A percentile compares a stretch with the other conserved stretches of the same genome.
These are phyloP conservation scores for Aspergillus olivimuriae DNA, from an alignment of 495 filamentous ascomycete genomes.

Conservation along the genomic window DNA sequence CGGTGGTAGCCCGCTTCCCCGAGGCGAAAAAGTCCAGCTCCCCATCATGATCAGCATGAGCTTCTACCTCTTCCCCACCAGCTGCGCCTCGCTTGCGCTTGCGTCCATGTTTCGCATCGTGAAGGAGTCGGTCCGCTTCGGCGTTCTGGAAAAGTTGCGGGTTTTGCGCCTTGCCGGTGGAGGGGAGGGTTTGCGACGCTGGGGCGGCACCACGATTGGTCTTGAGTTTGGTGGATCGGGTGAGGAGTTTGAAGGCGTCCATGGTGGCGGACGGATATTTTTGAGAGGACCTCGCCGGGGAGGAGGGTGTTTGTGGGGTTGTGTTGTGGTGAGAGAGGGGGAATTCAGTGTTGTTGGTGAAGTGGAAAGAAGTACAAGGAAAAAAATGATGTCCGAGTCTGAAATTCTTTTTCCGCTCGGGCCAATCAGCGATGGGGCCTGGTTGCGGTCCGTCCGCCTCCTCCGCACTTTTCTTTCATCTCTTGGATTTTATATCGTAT, in stretches of 20 bases:
- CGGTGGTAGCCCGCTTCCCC: slow-evolving; percentile 17
- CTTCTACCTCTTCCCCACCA: slow-evolving; percentile 11
- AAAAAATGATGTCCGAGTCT: slow-evolving; percentile 17
- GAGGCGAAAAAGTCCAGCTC: slow-evolving; percentile 37
- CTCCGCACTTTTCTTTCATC: no score
- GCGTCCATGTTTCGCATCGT: slow-evolving; percentile 28
- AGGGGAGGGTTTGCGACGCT: slow-evolving; percentile 31
- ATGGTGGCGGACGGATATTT: slow-evolving; percentile 20
- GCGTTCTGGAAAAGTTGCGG: slow-evolving; percentile 48
- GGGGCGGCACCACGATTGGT: slow-evolving; percentile 18
- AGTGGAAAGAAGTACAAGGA: slow-evolving; percentile 6
- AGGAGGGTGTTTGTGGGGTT: slow-evolving; percentile 1
- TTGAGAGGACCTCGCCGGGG: background rate
- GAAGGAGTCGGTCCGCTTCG: slow-evolving; percentile 24
- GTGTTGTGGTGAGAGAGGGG: background rate
- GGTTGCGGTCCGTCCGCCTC: no score
- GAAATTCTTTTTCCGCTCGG: slow-evolving; percentile 32
- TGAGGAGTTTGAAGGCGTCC: slow-evolving; percentile 50
- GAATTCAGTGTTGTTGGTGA: background rate
- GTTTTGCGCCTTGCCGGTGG: slow-evolving; percentile 42
- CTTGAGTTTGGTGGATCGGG: slow-evolving; percentile 49
- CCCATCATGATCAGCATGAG: slow-evolving; percentile 18
- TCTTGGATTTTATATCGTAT: no score
- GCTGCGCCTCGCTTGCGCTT: slow-evolving; percentile 34
- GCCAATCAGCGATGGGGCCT: slow-evolving; percentile 30